phyloP scores from a whole-genome alignment of 2,329 filamentous ascomycete genomes.

The Talaromyces sp. region DNA sequence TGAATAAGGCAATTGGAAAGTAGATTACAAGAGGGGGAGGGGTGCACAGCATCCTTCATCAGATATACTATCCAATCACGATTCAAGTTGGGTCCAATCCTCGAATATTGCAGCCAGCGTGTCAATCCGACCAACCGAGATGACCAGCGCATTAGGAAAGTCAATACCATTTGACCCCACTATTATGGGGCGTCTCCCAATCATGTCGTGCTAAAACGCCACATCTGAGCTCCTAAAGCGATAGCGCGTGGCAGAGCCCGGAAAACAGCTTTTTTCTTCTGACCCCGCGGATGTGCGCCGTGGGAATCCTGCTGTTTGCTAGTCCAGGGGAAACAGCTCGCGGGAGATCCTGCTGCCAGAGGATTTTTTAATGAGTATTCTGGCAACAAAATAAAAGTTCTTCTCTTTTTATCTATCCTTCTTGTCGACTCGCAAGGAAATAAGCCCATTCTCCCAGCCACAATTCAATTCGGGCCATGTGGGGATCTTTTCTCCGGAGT shows the following conservation, averaged over 20 bases:
- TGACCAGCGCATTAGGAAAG: conserved; percentile 1
- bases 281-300: neutral
- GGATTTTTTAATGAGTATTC: too few species aligned
- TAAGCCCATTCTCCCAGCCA: neutral
- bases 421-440: neutral
- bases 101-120: neutral
- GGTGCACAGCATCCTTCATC: too few species aligned
- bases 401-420: too few species aligned
- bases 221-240: neutral
- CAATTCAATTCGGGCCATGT: too few species aligned
- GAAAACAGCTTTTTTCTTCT: neutral
- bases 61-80: neutral
- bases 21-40: too few species aligned
- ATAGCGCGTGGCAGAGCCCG: neutral
- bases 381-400: too few species aligned
- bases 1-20: too few species aligned
- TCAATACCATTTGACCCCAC: neutral
- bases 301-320: too few species aligned
- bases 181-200: neutral
- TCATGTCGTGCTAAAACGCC: neutral
- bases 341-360: too few species aligned
- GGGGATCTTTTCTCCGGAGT: too few species aligned
- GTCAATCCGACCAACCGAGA: neutral
- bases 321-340: too few species aligned
- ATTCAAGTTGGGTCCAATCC: neutral